Conservation (phyloP, 2,329 filamentous ascomycete genomes). For the Arthrinium puccinioides region DNA sequence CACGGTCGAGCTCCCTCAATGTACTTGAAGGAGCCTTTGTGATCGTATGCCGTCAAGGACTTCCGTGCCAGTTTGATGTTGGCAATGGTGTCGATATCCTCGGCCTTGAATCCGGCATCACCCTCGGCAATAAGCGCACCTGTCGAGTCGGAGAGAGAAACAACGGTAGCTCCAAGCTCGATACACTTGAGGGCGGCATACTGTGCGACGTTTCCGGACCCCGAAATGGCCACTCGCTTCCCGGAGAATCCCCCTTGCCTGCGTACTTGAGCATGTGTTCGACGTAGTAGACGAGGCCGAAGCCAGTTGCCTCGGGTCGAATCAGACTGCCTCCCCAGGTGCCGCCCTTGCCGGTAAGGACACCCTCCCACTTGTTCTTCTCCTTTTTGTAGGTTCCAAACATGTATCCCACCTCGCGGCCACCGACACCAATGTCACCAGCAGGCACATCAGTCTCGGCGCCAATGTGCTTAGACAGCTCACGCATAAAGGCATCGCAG, state of each 20-base stretch:
- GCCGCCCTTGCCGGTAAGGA: conserved; percentile 91
- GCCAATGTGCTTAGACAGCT: conserved; percentile 93
- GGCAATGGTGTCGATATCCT: conserved; percentile 73
- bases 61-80: conserved; percentile 81
- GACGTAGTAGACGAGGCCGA: conserved; percentile 94
- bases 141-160: conserved; percentile 90
- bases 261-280: conserved; percentile 92
- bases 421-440: conserved; percentile 90
- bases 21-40: conserved; percentile 65
- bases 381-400: conserved; percentile 90
- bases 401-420: conserved; percentile 88
- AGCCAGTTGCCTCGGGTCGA: conserved; percentile 93
- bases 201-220: conserved; percentile 96
- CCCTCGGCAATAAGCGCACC: conserved; percentile 71
- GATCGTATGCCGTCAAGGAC: conserved; percentile 66
- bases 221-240: conserved; percentile 93
- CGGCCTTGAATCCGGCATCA: conserved; percentile 66
- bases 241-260: conserved; percentile 79
- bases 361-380: conserved; percentile 88
- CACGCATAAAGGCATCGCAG: conserved; percentile 92
- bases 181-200: conserved; percentile 95
- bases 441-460: conserved; percentile 94
- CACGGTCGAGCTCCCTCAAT: conserved; percentile 83
- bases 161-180: conserved; percentile 86
- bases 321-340: conserved; percentile 92